Base-by-base conservation (phyloP, 176 grass and related monocot species). In the Microstegium vimineum region DNA sequence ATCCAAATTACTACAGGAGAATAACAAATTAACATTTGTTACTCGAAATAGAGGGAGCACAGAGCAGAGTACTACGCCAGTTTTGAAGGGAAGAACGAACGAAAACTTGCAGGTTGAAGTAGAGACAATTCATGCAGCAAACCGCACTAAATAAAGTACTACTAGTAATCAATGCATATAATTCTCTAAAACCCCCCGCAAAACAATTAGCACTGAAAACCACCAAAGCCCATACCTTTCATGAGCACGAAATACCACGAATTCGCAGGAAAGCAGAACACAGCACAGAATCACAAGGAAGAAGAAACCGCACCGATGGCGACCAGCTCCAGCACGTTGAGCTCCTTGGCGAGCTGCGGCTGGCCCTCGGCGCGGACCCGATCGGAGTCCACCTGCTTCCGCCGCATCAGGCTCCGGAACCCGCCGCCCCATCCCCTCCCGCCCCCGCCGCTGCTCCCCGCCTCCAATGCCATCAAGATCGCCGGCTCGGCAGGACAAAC, bases 321-420 rank as follows among this genome's bases (percentile, higher is more conserved):
- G 25, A 98, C 81, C 31, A 98, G 69, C 78, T 91, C 86, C 26
- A 65, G 76, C 68, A 98, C 36, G 23, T 91, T 91, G 83, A 98
- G 90, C 79, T 88, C 89, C 90, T 86, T 98, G 60, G 90, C 87
- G 87, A 98, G 95, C 90, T 91, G 84, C 60, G 64, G 77, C 26
- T 86, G 92, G 6, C 86, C 92, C 45, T 74, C 82, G 62, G 79
- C 84, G 45, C 82, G 82, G 34, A 57, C 79, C 66, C 92, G 91
- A 70, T 95, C 76, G 16, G 95, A 95, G 85, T 98, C 95, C 64
- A 94, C 95, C 90, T 93, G 95, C 82, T 98, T 98, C 74, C 95
- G 84, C 27, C 95, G 87, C 87, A 88, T 79, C 92, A 98, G 84
- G 54, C 82, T 76, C 69, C 81, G 81, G 36, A 94, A 51, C 25